Conservation (phyloP, 495 filamentous ascomycete genomes). For the Xylaria castorea region DNA sequence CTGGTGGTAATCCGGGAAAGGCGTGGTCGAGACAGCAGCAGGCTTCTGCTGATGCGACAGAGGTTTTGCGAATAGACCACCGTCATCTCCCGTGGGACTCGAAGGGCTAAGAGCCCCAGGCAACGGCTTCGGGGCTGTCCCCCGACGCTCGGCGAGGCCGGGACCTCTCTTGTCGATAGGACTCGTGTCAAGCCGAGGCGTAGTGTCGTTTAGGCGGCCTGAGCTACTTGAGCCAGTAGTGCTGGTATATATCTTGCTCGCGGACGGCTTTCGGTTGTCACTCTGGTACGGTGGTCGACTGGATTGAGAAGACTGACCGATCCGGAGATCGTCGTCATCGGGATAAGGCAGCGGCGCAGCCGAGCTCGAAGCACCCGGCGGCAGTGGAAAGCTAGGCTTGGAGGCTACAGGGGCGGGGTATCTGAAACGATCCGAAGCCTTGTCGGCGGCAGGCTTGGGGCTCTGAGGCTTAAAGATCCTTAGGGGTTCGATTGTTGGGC, state of each 20-base stretch:
- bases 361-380: constrained; percentile 68
- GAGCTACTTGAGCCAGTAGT: constrained; percentile 45
- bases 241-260: constrained; percentile 45
- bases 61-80: constrained; percentile 70
- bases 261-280: constrained; percentile 48
- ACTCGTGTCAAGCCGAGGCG: constrained; percentile 52
- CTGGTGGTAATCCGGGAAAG: constrained; percentile 55
- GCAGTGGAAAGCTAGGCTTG: constrained; percentile 61
- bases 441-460: constrained; percentile 57
- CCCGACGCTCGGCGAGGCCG: constrained; percentile 72
- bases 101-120: constrained; percentile 68
- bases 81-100: constrained; percentile 71
- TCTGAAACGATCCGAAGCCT: constrained; percentile 50
- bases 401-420: constrained; percentile 55
- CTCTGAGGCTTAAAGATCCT: constrained; percentile 78
- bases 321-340: constrained; percentile 66
- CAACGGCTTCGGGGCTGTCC: constrained; percentile 76
- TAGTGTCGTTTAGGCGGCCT: constrained; percentile 46
- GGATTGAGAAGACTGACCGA: constrained; percentile 46
- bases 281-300: constrained; percentile 54
- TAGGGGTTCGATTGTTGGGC: constrained; percentile 81
- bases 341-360: constrained; percentile 76
- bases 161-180: constrained; percentile 57
- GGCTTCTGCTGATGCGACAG: constrained; percentile 46
- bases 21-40: constrained; percentile 42